A percentile compares a stretch with the other conserved stretches of the same genome.
Evolutionary conservation across 2,329 filamentous ascomycete species (phyloP).

Genomic region (Aspergillus fijiensis): DNA sequence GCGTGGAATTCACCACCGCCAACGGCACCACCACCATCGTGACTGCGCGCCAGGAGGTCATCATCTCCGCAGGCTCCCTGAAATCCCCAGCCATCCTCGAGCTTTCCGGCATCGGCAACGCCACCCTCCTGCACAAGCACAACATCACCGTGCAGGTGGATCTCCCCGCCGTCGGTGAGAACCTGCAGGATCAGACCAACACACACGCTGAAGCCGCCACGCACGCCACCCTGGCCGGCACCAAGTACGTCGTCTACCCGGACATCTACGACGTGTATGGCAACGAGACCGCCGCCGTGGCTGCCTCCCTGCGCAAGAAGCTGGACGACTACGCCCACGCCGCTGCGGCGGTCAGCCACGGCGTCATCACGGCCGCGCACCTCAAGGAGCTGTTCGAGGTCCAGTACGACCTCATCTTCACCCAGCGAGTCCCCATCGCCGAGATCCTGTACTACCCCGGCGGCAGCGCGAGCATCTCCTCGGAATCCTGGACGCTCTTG

Average conservation of each 20-base stretch:
- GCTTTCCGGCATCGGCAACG: slow-evolving; percentile 58
- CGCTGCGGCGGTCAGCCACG: slow-evolving; percentile 23
- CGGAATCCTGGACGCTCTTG: slow-evolving; percentile 28
- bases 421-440: slow-evolving; percentile 25
- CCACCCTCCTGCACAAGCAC: slow-evolving; percentile 27
- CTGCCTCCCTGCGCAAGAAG: slow-evolving; percentile 1
- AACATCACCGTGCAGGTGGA: slow-evolving; percentile 30
- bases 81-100: slow-evolving; percentile 59
- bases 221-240: slow-evolving; percentile 2
- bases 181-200: slow-evolving; percentile 24
- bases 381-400: slow-evolving; percentile 27
- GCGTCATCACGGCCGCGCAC: slow-evolving; percentile 23
- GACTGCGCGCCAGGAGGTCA: slow-evolving; percentile 50
- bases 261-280: slow-evolving; percentile 12
- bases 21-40: slow-evolving; percentile 24
- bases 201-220: background rate
- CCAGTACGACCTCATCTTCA: slow-evolving; percentile 32
- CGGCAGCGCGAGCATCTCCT: slow-evolving; percentile 9
- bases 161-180: slow-evolving; percentile 47
- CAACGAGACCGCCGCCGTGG: slow-evolving; percentile 4
- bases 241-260: slow-evolving; percentile 9
- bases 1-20: slow-evolving; percentile 29
- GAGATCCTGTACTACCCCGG: slow-evolving; percentile 27
- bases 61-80: slow-evolving; percentile 60
- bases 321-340: slow-evolving; percentile 21